A percentile compares a stretch with the other conserved stretches of the same genome.
Evolutionary conservation across 345 rosid species (phyloP).

Genomic region (Eucalyptus regnans): DNA sequence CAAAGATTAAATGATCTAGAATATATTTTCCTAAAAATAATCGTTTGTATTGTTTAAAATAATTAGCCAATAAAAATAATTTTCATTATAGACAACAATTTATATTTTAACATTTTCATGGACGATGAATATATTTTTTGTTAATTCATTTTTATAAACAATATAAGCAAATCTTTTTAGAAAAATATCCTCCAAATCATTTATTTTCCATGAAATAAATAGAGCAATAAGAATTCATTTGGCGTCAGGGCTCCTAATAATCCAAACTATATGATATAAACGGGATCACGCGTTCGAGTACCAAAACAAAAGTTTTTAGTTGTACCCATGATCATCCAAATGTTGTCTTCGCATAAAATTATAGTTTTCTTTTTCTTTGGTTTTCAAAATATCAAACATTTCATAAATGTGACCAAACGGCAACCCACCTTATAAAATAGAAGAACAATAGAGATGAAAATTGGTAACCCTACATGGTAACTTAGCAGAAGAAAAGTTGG

Average conservation of each 20-base stretch:
- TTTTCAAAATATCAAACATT: not conserved
- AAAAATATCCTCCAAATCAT: not conserved
- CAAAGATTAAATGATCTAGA: not conserved
- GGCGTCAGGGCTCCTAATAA: not conserved
- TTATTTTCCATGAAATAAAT: not conserved
- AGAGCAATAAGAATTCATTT: not conserved
- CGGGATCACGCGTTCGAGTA: not conserved
- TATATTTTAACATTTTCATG: not conserved
- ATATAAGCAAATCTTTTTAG: fast-evolving
- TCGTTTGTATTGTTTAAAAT: fast-evolving
- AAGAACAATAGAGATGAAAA: not conserved
- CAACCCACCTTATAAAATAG: not conserved
- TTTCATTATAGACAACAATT: not conserved
- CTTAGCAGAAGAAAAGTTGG: not conserved
- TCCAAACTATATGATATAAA: not conserved
- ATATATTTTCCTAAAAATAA: not conserved
- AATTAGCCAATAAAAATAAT: not conserved
- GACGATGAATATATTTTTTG: not conserved
- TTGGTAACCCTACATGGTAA: not conserved
- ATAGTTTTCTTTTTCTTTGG: not conserved
- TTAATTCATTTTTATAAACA: not conserved
- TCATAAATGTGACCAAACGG: not conserved
- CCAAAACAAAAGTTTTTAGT: not conserved
- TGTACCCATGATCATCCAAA: not conserved
- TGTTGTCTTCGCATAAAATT: not conserved